phyloP scores from a whole-genome alignment of 371 early-diverging fungal species.

The Circinella minor region DNA sequence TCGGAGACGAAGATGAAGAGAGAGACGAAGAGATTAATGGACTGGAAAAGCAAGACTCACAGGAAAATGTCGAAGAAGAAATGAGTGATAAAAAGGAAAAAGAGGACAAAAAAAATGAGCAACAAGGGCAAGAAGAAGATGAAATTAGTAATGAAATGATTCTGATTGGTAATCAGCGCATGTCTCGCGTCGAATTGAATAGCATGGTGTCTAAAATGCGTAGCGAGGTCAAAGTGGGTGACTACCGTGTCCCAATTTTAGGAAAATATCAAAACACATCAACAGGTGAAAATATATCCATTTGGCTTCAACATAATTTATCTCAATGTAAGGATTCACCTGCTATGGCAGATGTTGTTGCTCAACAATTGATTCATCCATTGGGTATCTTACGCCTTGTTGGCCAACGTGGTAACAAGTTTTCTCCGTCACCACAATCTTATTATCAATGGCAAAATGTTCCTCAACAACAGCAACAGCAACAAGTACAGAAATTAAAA shows the following conservation, averaged over 20 bases:
- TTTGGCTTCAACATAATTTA: slow-evolving; percentile 73
- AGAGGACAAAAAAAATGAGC: background rate
- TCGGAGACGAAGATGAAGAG: background rate
- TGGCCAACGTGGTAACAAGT: slow-evolving; percentile 75
- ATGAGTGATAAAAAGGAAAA: background rate
- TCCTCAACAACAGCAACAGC: slow-evolving; percentile 30
- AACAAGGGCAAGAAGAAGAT: background rate
- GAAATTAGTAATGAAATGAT: slow-evolving; percentile 7
- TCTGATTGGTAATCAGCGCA: slow-evolving; percentile 37
- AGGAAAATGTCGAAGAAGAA: background rate
- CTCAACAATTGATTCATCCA: slow-evolving; percentile 69
- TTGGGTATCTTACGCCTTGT: slow-evolving; percentile 70
- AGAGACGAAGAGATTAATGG: no score
- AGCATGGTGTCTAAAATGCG: slow-evolving; percentile 53
- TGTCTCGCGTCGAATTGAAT: slow-evolving; percentile 39
- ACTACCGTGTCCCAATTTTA: slow-evolving; percentile 72
- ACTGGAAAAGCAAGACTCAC: background rate
- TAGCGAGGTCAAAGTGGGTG: slow-evolving; percentile 61
- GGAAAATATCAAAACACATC: slow-evolving; percentile 73
- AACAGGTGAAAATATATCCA: slow-evolving; percentile 69
- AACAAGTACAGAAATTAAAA: slow-evolving; percentile 30
- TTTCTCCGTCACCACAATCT: slow-evolving; percentile 60
- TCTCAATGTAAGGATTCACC: slow-evolving; percentile 63
- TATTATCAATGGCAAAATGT: slow-evolving; percentile 75
- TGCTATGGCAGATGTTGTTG: slow-evolving; percentile 71